Evolutionary conservation across 2,329 filamentous ascomycete species (phyloP), one percentile per base, ranked within the genome.

Genomic region (Colletotrichum melonis): DNA sequence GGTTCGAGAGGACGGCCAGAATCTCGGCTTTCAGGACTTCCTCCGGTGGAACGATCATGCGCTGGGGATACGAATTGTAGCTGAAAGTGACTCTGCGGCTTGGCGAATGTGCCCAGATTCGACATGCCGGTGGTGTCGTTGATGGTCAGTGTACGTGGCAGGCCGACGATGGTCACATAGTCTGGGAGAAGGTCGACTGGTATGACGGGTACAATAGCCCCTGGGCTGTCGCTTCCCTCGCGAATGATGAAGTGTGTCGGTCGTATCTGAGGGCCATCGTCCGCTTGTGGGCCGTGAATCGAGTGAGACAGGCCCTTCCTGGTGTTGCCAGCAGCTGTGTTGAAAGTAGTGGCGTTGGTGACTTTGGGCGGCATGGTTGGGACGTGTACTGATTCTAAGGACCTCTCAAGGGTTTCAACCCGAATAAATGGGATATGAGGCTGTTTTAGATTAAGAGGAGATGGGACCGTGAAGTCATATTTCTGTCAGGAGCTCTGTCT

Each of bases 201-300:
- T n/a, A 90, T 82, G n/a, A 90, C 83, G 7, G 88, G 89, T 1
- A 90, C 87, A 4, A 87, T 82, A 7, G 79, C 78, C 3, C 81
- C 82, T 0, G 80, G 81, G 2, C 82, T 30, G 22, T 30, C 46
- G 2, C 82, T 30, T 19, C 58, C 46, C 14, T 70, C 64, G 49
- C 86, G 83, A 70, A 85, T 80, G 49, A 88, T 73, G 77, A 86
- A 88, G 77, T 85, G 81, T 9, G 76, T 76, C 4, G 80, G 80
- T 4, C 73, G 70, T 22, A 78, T 74, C 2, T 26, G 26, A 16
- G 38, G n/a, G 7, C 22, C 22, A 14, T 28, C 42, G 16, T 63
- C 56, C 30, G 68, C 38, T 12, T 62, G 55, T 8, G 72, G 68
- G 24, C 67, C 68, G 54, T 75, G 74, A 12, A 72, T 74, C 12